Base-by-base conservation (phyloP, 371 early-diverging fungal genomes). In the Chytridium lagenaria region DNA sequence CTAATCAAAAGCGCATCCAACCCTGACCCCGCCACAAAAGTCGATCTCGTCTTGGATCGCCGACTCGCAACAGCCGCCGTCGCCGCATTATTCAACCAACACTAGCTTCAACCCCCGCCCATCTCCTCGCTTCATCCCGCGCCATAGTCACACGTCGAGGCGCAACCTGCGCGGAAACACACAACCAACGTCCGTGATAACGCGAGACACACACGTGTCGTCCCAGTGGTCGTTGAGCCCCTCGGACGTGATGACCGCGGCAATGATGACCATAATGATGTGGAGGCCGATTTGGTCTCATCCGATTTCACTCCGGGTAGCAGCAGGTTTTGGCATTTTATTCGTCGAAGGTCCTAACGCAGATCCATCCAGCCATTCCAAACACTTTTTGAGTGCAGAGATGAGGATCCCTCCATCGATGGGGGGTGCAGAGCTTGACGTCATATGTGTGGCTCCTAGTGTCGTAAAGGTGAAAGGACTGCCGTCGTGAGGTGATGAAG, bases 21-120 rank as follows among this genome's bases (percentile, higher is more conserved):
- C 3, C 51, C 73, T 23, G 73, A 72, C 19, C 73, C 73, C 15
- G 49, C 65, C 37, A 72, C 73, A 16, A 72, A 67, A 16, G 65
- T 66, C 10, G 59, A 59, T 34, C 68, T 31, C 1, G 61, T 0
- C 65, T 51, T 71, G 1, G 49, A 26, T 22, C 61, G 5, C 38
- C 52, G 10, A 40, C 57, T 50, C 1, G 63, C 40, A 10, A 50
- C 51, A 39, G 63, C 33, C 15, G 71, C 71, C 40, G 61, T 55
- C 0, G 71, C 71, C 5, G 65, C 71, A 23, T 49, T 55, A 26
- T 65, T 59, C 1, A 71, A n/a, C 15, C 71, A 7, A 50, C 31
- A 1, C 50, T 26, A 15, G 71, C 71, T 36, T 71, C 71, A 0
- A 50, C 44, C 7, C 65, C 51, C 7, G 39, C 67, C 71, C 71